Conservation (phyloP, 331 rosid species). For the Acacia pycnantha region DNA sequence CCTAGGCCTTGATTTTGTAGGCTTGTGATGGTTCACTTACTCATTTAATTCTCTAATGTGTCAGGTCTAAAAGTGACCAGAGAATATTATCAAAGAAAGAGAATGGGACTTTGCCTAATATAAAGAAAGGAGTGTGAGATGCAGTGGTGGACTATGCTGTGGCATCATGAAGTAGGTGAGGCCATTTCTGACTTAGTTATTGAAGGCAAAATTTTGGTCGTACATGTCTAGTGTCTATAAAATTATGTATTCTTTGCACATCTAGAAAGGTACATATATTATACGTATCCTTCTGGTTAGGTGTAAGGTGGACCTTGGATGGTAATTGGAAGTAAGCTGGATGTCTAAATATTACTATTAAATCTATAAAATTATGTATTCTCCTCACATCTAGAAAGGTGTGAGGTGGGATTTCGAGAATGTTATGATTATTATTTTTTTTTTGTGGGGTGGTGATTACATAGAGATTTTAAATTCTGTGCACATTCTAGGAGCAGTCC, state of each 20-base stretch:
- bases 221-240: neutral
- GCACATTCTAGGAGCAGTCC: neutral
- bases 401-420: neutral
- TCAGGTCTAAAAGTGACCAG: slow-evolving; percentile 7
- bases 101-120: neutral
- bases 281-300: neutral
- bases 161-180: neutral
- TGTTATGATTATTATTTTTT: too few relatives aligned
- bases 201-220: neutral
- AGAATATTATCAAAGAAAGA: neutral
- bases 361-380: neutral
- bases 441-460: too few relatives aligned
- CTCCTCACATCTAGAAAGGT: neutral
- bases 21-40: slow-evolving; percentile 18
- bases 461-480: neutral
- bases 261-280: neutral
- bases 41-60: neutral
- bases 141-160: neutral
- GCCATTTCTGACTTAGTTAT: neutral
- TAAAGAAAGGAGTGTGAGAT: neutral
- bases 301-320: neutral
- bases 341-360: neutral
- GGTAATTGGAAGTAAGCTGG: neutral
- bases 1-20: slow-evolving; percentile 1
- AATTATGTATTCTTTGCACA: neutral